Evolutionary conservation across 202 grass and related monocot genomes (phyloP).

Genomic region (Zizania palustris): DNA sequence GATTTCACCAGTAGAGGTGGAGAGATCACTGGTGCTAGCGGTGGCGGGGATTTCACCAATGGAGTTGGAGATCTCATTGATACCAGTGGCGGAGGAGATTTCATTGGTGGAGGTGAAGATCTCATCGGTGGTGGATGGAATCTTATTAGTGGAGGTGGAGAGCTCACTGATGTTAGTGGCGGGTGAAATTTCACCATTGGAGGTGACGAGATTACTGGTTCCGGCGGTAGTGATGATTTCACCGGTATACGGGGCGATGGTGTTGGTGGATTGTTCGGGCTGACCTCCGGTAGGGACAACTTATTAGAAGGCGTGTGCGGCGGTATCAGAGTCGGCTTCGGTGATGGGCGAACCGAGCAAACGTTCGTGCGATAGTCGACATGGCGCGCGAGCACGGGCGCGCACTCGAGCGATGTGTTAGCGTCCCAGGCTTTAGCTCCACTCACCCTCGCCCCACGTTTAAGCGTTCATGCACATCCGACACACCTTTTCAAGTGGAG

Average conservation of each 20-base stretch:
- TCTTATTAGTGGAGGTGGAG: neutral
- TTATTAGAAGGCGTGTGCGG: neutral
- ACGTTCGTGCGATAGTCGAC: constrained; percentile 52
- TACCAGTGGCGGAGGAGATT: constrained; percentile 1
- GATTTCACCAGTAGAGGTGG: constrained; percentile 2
- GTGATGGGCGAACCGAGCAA: constrained; percentile 13
- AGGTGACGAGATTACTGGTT: neutral
- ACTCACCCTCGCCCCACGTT: too few species aligned
- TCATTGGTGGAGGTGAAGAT: neutral
- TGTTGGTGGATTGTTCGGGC: neutral
- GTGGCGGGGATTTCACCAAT: neutral
- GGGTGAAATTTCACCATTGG: neutral
- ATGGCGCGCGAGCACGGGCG: constrained; percentile 38
- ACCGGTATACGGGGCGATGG: neutral
- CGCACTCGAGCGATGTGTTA: constrained; percentile 35
- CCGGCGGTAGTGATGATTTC: neutral
- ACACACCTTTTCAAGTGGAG: too few species aligned
- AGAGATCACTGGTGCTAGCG: neutral
- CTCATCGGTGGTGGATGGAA: neutral
- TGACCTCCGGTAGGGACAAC: neutral
- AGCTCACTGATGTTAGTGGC: neutral
- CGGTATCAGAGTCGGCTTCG: constrained; percentile 24
- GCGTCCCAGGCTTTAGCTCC: too few species aligned
- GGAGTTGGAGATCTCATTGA: constrained; percentile 6
- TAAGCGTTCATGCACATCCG: too few species aligned